Base-by-base conservation (phyloP, 345 rosid species). In the Psidium guajava region DNA sequence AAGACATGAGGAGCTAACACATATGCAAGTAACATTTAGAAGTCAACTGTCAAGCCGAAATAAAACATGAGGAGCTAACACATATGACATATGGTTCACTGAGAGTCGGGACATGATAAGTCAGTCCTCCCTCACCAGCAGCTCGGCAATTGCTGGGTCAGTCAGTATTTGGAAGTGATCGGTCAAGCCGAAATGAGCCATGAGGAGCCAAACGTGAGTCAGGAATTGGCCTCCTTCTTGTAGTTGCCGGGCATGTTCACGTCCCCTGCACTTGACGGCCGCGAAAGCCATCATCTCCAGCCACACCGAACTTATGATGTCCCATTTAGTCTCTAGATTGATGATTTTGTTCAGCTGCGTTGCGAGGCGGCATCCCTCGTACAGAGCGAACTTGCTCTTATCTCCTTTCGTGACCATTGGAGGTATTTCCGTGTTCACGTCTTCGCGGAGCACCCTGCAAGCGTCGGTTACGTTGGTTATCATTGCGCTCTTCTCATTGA, bases 291-390 rank as follows among this genome's bases (percentile, higher is more conserved):
- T 40, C 85, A 89, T 83, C 44, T 84, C 89, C 32, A 85, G 18
- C 90, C 89, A 89, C 16, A 89, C 87, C 0, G n/a, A 3, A 13
- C 77, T 84, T 21, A 87, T 83, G n/a, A 89, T 42, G 6, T 89
- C 49, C 90, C 88, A 89, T 85, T 83, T 87, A 12, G 54, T 54
- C 18, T 56, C 18, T 53, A 6, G 2, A 16, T 5, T 5, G 18
- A 14, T 53, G 54, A 6, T 16, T 53, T 53, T 16, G 6, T 24
- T 9, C 73, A 90, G 27, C 22, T 52, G 73, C 7, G 83, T 84
- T 9, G 88, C 87, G 11, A 89, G 82, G 88, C 83, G 54, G 81
- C 89, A 84, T 4, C 59, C 90, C 4, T 89, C 85, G 18, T 89
- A 86, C 21, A 52, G 21, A 21, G 54, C 6, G 20, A 53, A 53